Base-by-base conservation (phyloP, 495 filamentous ascomycete genomes). In the Astrothelium macrocarpum region DNA sequence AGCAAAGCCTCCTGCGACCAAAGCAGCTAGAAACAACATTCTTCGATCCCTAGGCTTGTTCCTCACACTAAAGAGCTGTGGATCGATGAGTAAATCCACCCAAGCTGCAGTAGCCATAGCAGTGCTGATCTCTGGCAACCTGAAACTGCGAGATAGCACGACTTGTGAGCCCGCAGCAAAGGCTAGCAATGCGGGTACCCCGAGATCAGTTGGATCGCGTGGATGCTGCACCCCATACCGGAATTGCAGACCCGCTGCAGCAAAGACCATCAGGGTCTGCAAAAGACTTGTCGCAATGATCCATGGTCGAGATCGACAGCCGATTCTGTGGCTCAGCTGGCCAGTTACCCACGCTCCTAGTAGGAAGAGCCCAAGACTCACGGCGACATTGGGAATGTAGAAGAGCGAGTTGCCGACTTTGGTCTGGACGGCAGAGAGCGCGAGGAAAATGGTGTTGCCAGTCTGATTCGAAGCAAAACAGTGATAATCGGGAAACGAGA, bases 401-500 rank as follows among this genome's bases (percentile, higher is more conserved):
- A 82, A 82, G 70, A 77, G 73, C 32, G 77, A 72, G 49, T 75
- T 76, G 60, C 77, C 76, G 23, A 81, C 70, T 25, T 78, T 71
- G 16, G 82, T 28, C 9, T 11, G 18, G 59, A 43, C 80, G 32
- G 81, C 66, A 43, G 77, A 77, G 53, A 83, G 73, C 34, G 82
- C 83, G 23, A 85, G 75, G 49, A 85, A 71, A 53, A 87, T 78
- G 16, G 82, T 83, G 73, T 86, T 87, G 66, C 84, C 84, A 0
- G 84, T 86, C 67, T 87, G 83, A 72, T 86, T 86, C 34, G 82
- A 85, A 34, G 84, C 81, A 68, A 87, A 86, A 66, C 82, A 85
- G 75, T 78, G 78, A 70, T 80, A 86, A 71, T 84, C 83, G 28
- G 82, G 82, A 68, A 81, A 87, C 62, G 82, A 78, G 60, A 81